Base-by-base conservation (phyloP, 163 green algal species). In the Picocystis sp. region DNA sequence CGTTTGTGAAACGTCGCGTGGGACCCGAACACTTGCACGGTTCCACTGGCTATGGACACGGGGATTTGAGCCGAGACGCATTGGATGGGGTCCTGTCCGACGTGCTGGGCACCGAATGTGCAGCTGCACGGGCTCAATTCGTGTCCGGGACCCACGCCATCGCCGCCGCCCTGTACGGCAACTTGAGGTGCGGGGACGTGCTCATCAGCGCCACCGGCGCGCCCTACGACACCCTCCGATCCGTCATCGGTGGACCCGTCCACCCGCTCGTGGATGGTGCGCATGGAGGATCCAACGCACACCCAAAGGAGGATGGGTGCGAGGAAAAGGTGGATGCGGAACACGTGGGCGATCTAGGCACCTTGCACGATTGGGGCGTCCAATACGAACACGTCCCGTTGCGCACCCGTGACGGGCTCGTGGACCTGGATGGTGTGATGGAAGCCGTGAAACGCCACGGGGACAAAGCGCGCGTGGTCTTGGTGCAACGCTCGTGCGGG, bases 141-240 rank as follows among this genome's bases (percentile, higher is more conserved):
- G 72, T 94, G 46, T 89, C 74, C n/a, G 87, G 87, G 22, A 96
- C 87, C 0, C 87, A 96, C 58, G 87, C 87, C 48, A 95, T 96
- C 43, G 70, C 83, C 14, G 61, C 54, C 1, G 86, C 73, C 11
- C 69, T 96, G 21, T 95, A 76, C 60, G 76, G 71, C 9, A 76
- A 73, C 52, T 71, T 96, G 53, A 62, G 86, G 33, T 86, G 83
- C 3, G 84, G 80, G 0, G 77, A 94, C 58, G 78, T 90, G 71
- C 75, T 96, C 58, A 67, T 96, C 55, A 76, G 76, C 17, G 77
- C 89, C 34, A 77, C 77, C n/a, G 86, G 86, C 14, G 65, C 66
- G 43, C 87, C 86, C 0, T 95, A 95, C 45, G 86, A 95, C 77
- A 95, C 86, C 0, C 66, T 95, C 65, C 80, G 93, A 62, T 84